Conservation (phyloP, 2,329 filamentous ascomycete species). For the Macroventuria anomochaeta region DNA sequence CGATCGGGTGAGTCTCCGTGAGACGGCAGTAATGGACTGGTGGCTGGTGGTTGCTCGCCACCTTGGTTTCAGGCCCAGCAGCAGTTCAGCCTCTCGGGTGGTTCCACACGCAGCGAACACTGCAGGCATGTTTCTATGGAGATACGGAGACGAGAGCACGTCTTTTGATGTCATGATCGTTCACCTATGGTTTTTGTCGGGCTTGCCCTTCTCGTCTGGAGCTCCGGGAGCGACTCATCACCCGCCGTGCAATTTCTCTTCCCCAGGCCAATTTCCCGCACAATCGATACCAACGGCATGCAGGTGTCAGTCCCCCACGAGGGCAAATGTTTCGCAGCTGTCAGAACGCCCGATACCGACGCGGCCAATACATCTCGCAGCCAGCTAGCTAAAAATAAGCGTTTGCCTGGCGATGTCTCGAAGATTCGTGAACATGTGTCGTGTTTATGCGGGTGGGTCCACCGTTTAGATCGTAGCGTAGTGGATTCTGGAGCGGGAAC, state of each 20-base stretch:
- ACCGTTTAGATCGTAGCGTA: constrained; percentile 13
- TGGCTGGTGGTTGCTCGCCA: constrained; percentile 13
- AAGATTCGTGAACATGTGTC: constrained; percentile 14
- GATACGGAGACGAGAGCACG: constrained; percentile 14
- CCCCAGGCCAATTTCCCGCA: constrained; percentile 12
- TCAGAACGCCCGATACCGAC: constrained; percentile 8
- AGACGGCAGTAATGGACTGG: neutral
- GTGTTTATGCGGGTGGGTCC: constrained; percentile 9
- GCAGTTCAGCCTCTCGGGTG: constrained; percentile 6
- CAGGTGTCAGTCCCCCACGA: neutral
- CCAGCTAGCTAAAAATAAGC: constrained; percentile 16
- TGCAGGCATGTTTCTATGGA: constrained; percentile 20
- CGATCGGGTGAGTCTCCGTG: neutral
- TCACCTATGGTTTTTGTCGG: constrained; percentile 1
- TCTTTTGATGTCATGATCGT: constrained; percentile 19
- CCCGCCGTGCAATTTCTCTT: constrained; percentile 18
- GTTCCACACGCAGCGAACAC: constrained; percentile 15
- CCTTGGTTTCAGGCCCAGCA: constrained; percentile 12
- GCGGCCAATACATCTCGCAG: constrained; percentile 14
- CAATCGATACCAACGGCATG: constrained; percentile 7
- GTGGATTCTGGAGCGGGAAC: constrained; percentile 14
- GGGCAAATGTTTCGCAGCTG: constrained; percentile 3
- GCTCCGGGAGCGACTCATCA: constrained; percentile 12
- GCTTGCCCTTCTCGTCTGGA: constrained; percentile 17
- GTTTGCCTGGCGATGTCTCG: constrained; percentile 11